A percentile compares a stretch with the other conserved stretches of the same genome.
Conservation (phyloP, 2,329 filamentous ascomycete species). For the Ophiostoma australiae region DNA sequence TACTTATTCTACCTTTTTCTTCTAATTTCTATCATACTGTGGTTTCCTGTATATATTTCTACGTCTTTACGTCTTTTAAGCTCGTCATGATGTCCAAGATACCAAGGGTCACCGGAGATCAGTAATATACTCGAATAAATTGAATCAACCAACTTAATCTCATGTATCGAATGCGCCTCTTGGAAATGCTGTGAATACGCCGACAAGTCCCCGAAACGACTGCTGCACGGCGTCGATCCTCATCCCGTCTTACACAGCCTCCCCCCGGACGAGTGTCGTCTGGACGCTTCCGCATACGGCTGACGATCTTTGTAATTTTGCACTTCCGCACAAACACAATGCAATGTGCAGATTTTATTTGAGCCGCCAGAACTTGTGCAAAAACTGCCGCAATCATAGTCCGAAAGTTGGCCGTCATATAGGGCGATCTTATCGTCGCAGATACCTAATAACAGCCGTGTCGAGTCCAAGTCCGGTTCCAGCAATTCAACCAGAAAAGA, state of each 20-base stretch:
- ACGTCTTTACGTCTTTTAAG: neutral
- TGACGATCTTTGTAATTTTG: neutral
- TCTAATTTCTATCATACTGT: conserved; percentile 10
- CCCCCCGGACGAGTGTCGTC: neutral
- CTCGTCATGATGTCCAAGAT: neutral
- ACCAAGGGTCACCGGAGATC: neutral
- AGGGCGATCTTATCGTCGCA: no score
- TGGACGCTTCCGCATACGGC: neutral
- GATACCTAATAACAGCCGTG: neutral
- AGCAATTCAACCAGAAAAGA: neutral
- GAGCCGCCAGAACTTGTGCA: neutral
- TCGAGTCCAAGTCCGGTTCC: neutral
- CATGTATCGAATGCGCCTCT: no score
- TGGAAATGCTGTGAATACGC: neutral
- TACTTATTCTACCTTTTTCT: neutral
- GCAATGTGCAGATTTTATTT: neutral
- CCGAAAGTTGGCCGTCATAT: no score
- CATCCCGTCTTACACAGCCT: neutral
- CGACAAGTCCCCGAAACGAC: neutral
- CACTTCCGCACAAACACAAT: neutral
- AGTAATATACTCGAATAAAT: neutral
- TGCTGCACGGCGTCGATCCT: neutral
- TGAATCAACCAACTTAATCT: neutral
- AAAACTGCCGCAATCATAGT: neutral
- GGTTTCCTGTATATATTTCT: conserved; percentile 6